Percentiles rank a stretch among this genome's conserved stretches.
These are phyloP conservation scores for Pachyrhizus erosus DNA, from an alignment of 306 rosid species.

Conservation along the genomic window DNA sequence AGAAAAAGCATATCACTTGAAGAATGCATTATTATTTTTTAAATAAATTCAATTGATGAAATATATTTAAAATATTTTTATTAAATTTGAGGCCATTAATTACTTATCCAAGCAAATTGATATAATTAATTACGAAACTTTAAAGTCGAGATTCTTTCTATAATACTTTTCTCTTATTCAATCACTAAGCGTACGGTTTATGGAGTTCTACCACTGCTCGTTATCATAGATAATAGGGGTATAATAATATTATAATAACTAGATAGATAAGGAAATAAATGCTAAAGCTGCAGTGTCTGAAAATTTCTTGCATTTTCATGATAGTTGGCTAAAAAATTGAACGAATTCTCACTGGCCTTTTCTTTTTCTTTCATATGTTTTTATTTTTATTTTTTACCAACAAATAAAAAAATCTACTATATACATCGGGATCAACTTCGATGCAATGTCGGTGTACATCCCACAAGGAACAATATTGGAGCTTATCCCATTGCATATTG, in stretches of 20 bases:
- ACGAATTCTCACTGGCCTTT: neutral
- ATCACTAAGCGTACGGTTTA: neutral
- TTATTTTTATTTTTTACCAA: neutral
- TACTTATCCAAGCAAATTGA: neutral
- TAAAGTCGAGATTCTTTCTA: neutral
- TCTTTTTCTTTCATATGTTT: neutral
- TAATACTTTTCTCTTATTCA: neutral
- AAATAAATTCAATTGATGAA: neutral
- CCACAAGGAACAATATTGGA: neutral
- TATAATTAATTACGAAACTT: neutral
- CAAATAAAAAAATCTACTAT: neutral
- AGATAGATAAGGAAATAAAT: conserved; percentile 22
- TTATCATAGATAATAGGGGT: neutral
- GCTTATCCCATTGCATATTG: neutral
- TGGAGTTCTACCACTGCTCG: neutral
- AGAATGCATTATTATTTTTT: neutral
- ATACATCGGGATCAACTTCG: neutral
- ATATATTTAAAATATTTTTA: neutral
- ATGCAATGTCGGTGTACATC: conserved; percentile 3
- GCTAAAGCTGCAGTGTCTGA: neutral
- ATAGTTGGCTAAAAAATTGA: neutral
- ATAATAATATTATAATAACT: neutral
- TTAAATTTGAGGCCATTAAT: neutral
- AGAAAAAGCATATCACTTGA: neutral
- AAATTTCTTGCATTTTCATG: neutral